phyloP scores from a whole-genome alignment of 2,329 filamentous ascomycete genomes.

The Piedraia hortae region DNA sequence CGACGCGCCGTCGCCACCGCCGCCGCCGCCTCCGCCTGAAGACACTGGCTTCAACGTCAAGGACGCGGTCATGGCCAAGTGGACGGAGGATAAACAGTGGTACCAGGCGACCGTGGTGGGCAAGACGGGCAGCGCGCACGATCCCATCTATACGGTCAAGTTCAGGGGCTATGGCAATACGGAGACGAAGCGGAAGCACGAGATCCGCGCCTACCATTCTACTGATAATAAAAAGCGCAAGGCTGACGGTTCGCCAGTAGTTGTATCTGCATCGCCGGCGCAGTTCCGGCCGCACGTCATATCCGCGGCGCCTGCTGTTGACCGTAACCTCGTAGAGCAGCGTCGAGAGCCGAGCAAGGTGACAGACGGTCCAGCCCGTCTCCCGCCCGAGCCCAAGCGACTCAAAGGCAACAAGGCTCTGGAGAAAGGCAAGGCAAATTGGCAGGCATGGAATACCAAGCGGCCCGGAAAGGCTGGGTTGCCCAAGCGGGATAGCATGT shows the following conservation, averaged over 20 bases:
- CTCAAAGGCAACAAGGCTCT: slow-evolving; percentile 79
- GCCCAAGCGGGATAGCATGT: slow-evolving; percentile 10
- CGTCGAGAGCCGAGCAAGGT: slow-evolving; percentile 33
- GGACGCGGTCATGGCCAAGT: slow-evolving; percentile 72
- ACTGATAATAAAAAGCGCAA: slow-evolving; percentile 35
- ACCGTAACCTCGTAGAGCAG: slow-evolving; percentile 36
- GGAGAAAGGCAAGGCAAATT: slow-evolving; percentile 73
- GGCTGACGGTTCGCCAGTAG: slow-evolving; percentile 42
- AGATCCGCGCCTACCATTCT: slow-evolving; percentile 47
- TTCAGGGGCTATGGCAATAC: slow-evolving; percentile 71
- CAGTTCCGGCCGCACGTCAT: slow-evolving; percentile 24
- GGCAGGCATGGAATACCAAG: slow-evolving; percentile 77
- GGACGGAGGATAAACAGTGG: slow-evolving; percentile 73
- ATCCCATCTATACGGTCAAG: slow-evolving; percentile 78
- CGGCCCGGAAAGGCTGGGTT: slow-evolving; percentile 13
- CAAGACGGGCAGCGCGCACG: slow-evolving; percentile 72
- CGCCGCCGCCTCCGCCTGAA: slow-evolving; percentile 13
- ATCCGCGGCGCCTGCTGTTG: slow-evolving; percentile 37
- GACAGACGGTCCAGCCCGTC: slow-evolving; percentile 24
- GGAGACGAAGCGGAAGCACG: slow-evolving; percentile 51
- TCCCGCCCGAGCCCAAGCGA: slow-evolving; percentile 32
- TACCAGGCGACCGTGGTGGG: slow-evolving; percentile 83
- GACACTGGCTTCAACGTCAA: slow-evolving; percentile 45
- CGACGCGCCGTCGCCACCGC: slow-evolving; percentile 10
- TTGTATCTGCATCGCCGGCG: slow-evolving; percentile 14